Evolutionary conservation across 169 alveolate genomes (phyloP), one percentile per base, ranked within the genome.

Genomic region (Miamiensis avidus): DNA sequence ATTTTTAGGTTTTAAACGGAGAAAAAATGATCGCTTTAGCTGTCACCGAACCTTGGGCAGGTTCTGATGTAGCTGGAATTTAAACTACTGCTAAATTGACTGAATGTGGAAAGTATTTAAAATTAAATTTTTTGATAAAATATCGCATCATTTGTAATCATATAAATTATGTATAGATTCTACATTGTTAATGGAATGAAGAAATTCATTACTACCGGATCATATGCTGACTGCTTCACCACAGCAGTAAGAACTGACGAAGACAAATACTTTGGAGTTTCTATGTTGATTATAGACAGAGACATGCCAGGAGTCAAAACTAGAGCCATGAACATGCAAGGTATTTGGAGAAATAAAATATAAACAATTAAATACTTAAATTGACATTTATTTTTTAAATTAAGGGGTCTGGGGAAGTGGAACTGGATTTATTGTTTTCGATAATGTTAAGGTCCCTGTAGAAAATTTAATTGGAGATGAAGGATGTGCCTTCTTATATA

Each of bases 151-250:
- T 49, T 11, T 49, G 4, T 49, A 49, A 49, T 49, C 20, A 11
- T 49, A 49, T 49, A 11, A 49, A 11, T 11, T 49, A 11, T 49
- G 4, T 49, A 11, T 20, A 49, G 69, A 20, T 49, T 75, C 79
- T 88, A 88, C 83, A 83, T 88, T 64, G 85, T 88, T 65, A 88
- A 77, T 33, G 92, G 92, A 27, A 89, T 84, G 87, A 88, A 83
- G 83, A 88, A 88, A 85, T 88, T 89, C 90, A 88, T 88, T 82
- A 88, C 89, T 72, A 82, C 85, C 76, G 89, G 92, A 65, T 79
- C 85, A 78, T 88, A 77, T 72, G 92, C 92, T n/a, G 92, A 88
- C 75, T 77, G 73, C 88, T 88, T 88, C 83, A 83, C 82, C 27
- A 87, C 82, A 64, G 92, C 92, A 1, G 87, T 86, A 74, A 89